phyloP scores from a whole-genome alignment of 148 eudicot genomes.

The Polygonum aviculare region DNA sequence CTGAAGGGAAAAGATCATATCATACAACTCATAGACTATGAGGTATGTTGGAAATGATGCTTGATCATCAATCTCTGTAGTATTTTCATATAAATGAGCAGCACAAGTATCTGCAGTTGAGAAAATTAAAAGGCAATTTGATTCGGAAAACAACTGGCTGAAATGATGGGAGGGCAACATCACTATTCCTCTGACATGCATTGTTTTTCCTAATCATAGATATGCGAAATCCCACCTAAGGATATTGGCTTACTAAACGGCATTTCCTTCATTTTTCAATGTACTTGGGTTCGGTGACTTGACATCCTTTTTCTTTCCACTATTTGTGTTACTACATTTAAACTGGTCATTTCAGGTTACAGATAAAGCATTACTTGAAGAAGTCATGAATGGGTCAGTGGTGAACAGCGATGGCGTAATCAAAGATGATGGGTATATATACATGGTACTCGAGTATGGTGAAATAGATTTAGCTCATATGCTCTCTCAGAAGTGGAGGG shows the following conservation, averaged over 20 bases:
- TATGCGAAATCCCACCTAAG: background rate
- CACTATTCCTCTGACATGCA: background rate
- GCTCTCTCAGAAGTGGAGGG: conserved; percentile 90
- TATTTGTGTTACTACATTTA: conserved; percentile 7
- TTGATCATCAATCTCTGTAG: background rate
- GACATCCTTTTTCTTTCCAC: background rate
- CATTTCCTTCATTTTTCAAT: background rate
- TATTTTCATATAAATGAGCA: background rate
- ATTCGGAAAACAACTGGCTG: background rate
- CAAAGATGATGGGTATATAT: conserved; percentile 77
- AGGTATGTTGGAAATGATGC: conserved; percentile 37
- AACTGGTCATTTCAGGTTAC: conserved; percentile 54
- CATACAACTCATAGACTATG: conserved; percentile 90
- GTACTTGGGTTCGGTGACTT: background rate
- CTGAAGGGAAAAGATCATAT: conserved; percentile 82
- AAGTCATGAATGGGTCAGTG: conserved; percentile 65
- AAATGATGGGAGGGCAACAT: background rate
- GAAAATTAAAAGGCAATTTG: background rate
- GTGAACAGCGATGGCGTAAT: conserved; percentile 69
- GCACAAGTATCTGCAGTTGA: background rate
- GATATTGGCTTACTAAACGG: background rate
- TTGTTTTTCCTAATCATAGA: background rate
- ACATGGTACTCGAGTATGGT: conserved; percentile 97
- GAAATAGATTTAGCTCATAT: conserved; percentile 98
- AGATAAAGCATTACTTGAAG: conserved; percentile 76